phyloP scores from a whole-genome alignment of 257 asterid genomes.

The Penstemon davidsonii region DNA sequence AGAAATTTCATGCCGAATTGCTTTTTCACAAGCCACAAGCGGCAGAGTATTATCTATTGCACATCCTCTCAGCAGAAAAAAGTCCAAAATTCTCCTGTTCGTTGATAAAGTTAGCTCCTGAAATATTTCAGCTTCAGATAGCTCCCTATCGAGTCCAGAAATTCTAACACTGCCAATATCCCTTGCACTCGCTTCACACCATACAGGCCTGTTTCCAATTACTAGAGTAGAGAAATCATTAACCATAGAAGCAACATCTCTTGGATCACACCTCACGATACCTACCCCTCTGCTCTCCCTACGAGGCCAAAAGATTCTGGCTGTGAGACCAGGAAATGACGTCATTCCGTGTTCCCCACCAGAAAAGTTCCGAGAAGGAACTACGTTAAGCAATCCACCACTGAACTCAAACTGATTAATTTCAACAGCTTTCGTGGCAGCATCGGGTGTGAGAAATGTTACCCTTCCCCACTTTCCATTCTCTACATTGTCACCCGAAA shows the following conservation, averaged over 20 bases:
- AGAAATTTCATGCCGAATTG: constrained; percentile 61
- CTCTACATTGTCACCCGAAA: constrained; percentile 47
- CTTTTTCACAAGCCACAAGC: constrained; percentile 60
- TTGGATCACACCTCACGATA: constrained; percentile 57
- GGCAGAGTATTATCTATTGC: constrained; percentile 57
- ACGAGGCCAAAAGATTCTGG: constrained; percentile 90
- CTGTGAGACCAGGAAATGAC: constrained; percentile 55
- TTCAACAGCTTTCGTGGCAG: constrained; percentile 63
- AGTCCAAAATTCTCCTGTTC: constrained; percentile 44
- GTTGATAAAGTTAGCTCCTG: constrained; percentile 48
- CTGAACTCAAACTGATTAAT: constrained; percentile 40
- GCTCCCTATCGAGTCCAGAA: constrained; percentile 53
- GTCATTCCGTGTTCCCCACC: constrained; percentile 52
- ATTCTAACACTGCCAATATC: constrained; percentile 41
- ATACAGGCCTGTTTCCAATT: constrained; percentile 45
- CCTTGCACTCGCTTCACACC: constrained; percentile 43
- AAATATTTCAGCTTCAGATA: constrained; percentile 60
- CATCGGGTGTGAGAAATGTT: constrained; percentile 78
- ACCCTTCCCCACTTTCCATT: constrained; percentile 82
- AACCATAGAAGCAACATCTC: constrained; percentile 52
- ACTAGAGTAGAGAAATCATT: constrained; percentile 48
- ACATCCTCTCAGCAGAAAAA: constrained; percentile 60
- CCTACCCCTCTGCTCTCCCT: constrained; percentile 79
- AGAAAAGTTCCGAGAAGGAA: constrained; percentile 48
- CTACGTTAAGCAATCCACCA: constrained; percentile 60